Evolutionary conservation across 352 stramenopile species (phyloP).

Genomic region (Blastocystis sp.): DNA sequence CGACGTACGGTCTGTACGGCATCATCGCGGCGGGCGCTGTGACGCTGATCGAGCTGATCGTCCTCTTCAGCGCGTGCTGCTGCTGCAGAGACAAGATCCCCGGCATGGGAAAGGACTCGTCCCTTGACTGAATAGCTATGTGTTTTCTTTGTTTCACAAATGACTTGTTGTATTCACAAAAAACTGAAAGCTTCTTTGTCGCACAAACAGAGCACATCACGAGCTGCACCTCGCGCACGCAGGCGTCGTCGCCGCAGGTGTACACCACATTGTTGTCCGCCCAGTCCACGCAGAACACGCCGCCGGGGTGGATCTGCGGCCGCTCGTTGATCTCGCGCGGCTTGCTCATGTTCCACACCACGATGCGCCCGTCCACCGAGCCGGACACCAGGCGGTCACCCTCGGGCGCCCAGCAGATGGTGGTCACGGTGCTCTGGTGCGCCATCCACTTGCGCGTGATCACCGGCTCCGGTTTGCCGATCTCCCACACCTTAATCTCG

Average conservation of each 20-base stretch:
- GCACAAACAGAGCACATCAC: slow-evolving; percentile 49
- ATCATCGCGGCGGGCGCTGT: slow-evolving; percentile 16
- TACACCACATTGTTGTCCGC: slow-evolving; percentile 62
- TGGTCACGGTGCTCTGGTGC: slow-evolving; percentile 89
- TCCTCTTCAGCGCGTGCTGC: neutral
- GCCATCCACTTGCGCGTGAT: slow-evolving; percentile 85
- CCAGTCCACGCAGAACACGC: slow-evolving; percentile 68
- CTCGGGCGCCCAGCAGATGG: slow-evolving; percentile 86
- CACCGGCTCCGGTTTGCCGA: slow-evolving; percentile 8
- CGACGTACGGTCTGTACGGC: slow-evolving; percentile 14
- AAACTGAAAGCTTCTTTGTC: no score
- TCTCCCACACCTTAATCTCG: slow-evolving; percentile 81
- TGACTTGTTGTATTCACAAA: no score
- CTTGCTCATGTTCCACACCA: slow-evolving; percentile 84
- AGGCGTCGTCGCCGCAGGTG: slow-evolving; percentile 53
- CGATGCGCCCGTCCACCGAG: slow-evolving; percentile 89
- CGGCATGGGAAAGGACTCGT: neutral
- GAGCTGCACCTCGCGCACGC: slow-evolving; percentile 47
- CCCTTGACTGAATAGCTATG: neutral
- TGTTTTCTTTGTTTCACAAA: no score
- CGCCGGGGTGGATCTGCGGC: slow-evolving; percentile 27
- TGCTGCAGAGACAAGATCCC: slow-evolving; percentile 4
- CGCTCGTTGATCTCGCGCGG: slow-evolving; percentile 72
- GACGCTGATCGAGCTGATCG: slow-evolving; percentile 33
- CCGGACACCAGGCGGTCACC: slow-evolving; percentile 85